phyloP scores from a whole-genome alignment of 139 green algal genomes.

The Picochlorum sp. region DNA sequence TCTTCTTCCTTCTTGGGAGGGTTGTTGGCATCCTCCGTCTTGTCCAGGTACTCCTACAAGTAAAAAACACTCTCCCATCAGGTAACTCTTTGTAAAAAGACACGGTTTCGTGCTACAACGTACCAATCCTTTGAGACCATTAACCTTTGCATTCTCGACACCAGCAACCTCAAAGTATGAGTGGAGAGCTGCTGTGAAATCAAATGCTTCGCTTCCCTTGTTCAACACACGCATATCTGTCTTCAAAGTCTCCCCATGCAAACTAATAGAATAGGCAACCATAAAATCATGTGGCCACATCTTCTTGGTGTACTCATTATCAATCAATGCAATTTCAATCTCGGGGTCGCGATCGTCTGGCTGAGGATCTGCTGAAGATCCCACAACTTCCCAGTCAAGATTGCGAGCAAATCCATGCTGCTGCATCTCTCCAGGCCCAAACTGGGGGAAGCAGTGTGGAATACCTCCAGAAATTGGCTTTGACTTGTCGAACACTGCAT shows the following conservation, averaged over 20 bases:
- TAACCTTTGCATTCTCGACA: constrained; percentile 50
- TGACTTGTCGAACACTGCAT: constrained; percentile 88
- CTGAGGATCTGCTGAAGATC: constrained; percentile 78
- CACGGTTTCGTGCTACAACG: background rate
- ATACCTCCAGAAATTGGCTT: constrained; percentile 90
- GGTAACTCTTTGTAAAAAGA: too few species aligned
- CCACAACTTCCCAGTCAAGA: constrained; percentile 74
- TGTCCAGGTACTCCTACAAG: constrained; percentile 70
- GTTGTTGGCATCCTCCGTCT: constrained; percentile 65
- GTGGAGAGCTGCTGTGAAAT: constrained; percentile 94
- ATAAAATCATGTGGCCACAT: constrained; percentile 88
- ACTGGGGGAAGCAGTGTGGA: constrained; percentile 96
- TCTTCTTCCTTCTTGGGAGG: constrained; percentile 53
- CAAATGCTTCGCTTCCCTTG: constrained; percentile 66
- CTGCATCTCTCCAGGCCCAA: constrained; percentile 85
- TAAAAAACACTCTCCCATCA: too few species aligned
- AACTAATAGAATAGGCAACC: constrained; percentile 61
- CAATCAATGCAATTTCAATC: constrained; percentile 74
- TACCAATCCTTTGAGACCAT: constrained; percentile 61
- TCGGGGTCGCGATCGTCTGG: constrained; percentile 79
- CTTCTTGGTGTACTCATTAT: constrained; percentile 80
- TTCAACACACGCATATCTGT: constrained; percentile 81
- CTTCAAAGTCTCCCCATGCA: constrained; percentile 74
- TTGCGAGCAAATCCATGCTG: constrained; percentile 98
- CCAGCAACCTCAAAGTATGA: constrained; percentile 86